Percentiles rank a stretch among this genome's conserved stretches.
Conservation (phyloP, 106 monocot species). For the Cymbidium sinense region DNA sequence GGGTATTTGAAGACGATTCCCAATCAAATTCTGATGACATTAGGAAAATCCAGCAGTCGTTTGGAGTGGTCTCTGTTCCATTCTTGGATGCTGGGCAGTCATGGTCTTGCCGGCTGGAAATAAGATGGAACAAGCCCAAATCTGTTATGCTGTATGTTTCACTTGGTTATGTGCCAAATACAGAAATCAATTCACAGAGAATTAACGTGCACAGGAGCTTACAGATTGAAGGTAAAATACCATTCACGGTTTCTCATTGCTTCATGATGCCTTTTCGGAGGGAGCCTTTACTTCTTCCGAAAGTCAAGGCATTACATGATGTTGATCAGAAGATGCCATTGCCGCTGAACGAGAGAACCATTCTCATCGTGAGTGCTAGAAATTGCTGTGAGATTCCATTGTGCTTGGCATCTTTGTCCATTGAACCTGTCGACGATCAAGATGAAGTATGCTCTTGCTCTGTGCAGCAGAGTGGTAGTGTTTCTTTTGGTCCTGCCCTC, state of each 20-base stretch:
- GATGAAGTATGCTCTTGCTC: slow-evolving; percentile 12
- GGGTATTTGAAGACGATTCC: slow-evolving; percentile 34
- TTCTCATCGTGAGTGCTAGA: slow-evolving; percentile 61
- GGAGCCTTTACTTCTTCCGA: slow-evolving; percentile 71
- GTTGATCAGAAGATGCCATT: slow-evolving; percentile 35
- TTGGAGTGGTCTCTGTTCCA: slow-evolving; percentile 87
- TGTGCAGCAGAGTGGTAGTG: slow-evolving; percentile 31
- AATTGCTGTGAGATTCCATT: slow-evolving; percentile 85
- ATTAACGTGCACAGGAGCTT: slow-evolving; percentile 88
- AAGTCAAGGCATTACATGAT: slow-evolving; percentile 28
- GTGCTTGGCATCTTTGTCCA: slow-evolving; percentile 38
- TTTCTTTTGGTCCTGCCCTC: slow-evolving; percentile 16
- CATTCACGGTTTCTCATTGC: slow-evolving; percentile 49
- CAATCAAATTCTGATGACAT: slow-evolving; percentile 38
- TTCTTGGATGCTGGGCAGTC: slow-evolving; percentile 42
- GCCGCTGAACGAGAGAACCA: slow-evolving; percentile 50
- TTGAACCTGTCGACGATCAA: slow-evolving; percentile 25
- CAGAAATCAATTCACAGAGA: slow-evolving; percentile 30
- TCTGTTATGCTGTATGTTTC: slow-evolving; percentile 91
- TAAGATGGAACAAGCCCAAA: slow-evolving; percentile 87
- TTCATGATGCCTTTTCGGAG: slow-evolving; percentile 74
- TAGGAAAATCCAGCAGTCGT: slow-evolving; percentile 76
- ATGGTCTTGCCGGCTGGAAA: slow-evolving; percentile 75
- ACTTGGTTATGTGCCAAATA: slow-evolving; percentile 54
- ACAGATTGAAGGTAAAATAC: slow-evolving; percentile 91